Evolutionary conservation across 2,329 filamentous ascomycete genomes (phyloP).

Genomic region (Scedosporium boydii): DNA sequence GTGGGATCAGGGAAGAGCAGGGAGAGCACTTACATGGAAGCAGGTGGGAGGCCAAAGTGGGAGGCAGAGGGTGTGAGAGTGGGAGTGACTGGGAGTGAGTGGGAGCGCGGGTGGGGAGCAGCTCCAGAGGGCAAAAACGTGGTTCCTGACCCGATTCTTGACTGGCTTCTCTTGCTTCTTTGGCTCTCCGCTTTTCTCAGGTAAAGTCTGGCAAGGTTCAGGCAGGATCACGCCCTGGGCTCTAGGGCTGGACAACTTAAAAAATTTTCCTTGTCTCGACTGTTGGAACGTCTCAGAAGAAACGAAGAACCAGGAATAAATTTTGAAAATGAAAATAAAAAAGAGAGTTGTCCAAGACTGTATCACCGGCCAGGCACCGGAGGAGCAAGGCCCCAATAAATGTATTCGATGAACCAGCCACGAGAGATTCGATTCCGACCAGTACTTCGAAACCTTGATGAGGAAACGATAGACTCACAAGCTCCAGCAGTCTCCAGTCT

Average conservation of each 20-base stretch:
- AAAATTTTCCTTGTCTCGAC: not conserved
- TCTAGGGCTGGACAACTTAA: not conserved
- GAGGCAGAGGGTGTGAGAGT: not conserved
- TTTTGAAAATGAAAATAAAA: too few relatives aligned
- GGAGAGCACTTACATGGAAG: not conserved
- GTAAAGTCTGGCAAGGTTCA: too few relatives aligned
- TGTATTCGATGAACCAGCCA: not conserved
- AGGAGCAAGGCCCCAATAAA: not conserved
- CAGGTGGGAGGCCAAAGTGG: not conserved
- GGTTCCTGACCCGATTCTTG: conserved; percentile 1
- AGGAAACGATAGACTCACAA: not conserved
- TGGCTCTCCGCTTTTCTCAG: not conserved
- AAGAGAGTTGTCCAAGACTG: too few relatives aligned
- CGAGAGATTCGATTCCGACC: not conserved
- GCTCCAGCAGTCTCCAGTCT: too few relatives aligned
- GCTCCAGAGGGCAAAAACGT: not conserved
- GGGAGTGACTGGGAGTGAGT: not conserved
- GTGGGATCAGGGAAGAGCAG: not conserved
- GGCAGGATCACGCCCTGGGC: not conserved
- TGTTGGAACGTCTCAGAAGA: too few relatives aligned
- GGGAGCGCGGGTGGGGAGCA: not conserved
- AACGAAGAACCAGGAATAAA: too few relatives aligned
- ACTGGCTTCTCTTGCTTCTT: not conserved
- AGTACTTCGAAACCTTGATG: not conserved
- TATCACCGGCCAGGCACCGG: too few relatives aligned